Evolutionary conservation across 768 basidiomycete species (phyloP).

Genomic region (Galerina marginata): DNA sequence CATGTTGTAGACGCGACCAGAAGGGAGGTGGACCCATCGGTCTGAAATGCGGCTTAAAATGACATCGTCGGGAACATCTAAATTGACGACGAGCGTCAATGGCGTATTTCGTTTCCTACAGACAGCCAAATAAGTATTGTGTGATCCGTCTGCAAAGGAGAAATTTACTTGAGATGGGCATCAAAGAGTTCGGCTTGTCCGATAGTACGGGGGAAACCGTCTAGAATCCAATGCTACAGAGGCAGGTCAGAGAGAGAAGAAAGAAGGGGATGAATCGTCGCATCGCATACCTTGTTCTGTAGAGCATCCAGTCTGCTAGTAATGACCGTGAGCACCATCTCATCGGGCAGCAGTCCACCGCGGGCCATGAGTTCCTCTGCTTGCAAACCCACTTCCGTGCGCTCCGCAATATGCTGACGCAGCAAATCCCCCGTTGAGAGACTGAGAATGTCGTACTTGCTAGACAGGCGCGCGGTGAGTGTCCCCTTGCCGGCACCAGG

Average conservation of each 20-base stretch:
- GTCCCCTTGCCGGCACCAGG: constrained; percentile 91
- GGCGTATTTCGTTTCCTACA: constrained; percentile 65
- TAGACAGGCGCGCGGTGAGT: constrained; percentile 71
- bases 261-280: background rate
- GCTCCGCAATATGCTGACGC: constrained; percentile 80
- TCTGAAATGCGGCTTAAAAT: constrained; percentile 89
- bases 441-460: constrained; percentile 79
- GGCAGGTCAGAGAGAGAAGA: background rate
- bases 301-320: constrained; percentile 71
- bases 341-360: constrained; percentile 80
- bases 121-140: constrained; percentile 8
- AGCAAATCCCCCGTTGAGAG: constrained; percentile 87
- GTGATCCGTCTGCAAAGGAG: background rate
- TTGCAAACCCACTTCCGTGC: constrained; percentile 72
- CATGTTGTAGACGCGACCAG: constrained; percentile 89
- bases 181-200: constrained; percentile 85
- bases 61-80: constrained; percentile 87
- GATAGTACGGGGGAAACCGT: constrained; percentile 91
- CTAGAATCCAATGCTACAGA: constrained; percentile 85
- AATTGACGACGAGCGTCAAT: constrained; percentile 81
- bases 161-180: constrained; percentile 64
- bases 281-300: constrained; percentile 61
- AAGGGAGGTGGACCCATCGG: constrained; percentile 87
- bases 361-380: constrained; percentile 82
- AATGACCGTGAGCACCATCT: constrained; percentile 79